These are phyloP conservation scores for Fusarium agapanthi DNA, from an alignment of 2,329 filamentous ascomycete species.

Conservation along the genomic window DNA sequence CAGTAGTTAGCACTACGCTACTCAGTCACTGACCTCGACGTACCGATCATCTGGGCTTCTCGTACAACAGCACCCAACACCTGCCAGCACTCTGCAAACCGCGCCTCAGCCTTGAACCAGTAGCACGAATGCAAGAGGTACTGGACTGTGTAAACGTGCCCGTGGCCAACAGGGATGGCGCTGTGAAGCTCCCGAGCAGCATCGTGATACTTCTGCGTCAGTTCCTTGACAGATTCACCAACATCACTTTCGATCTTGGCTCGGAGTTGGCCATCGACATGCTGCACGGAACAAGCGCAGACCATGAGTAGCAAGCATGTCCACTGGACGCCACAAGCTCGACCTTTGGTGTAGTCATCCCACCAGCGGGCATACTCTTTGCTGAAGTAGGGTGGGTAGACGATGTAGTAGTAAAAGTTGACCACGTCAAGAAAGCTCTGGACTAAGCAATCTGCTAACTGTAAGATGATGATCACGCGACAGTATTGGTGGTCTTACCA, in stretches of 20 bases:
- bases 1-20: accelerated
- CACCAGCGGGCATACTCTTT: slow-evolving; percentile 22
- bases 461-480: background rate
- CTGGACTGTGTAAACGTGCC: slow-evolving; percentile 10
- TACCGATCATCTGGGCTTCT: slow-evolving; percentile 24
- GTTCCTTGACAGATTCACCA: background rate
- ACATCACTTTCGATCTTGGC: slow-evolving; percentile 2
- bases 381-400: slow-evolving; percentile 20
- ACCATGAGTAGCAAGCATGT: slow-evolving; percentile 18
- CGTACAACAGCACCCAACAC: slow-evolving; percentile 8
- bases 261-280: slow-evolving; percentile 6
- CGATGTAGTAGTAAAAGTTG: slow-evolving; percentile 25
- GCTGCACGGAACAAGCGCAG: slow-evolving; percentile 22
- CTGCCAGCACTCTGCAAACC: slow-evolving; percentile 22
- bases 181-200: slow-evolving; percentile 20
- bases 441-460: background rate
- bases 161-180: slow-evolving; percentile 15
- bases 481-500: background rate
- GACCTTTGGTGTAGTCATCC: slow-evolving; percentile 17
- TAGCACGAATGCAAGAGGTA: slow-evolving; percentile 18
- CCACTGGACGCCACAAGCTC: slow-evolving; percentile 16
- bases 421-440: slow-evolving; percentile 20
- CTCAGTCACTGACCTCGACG: accelerated
- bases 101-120: slow-evolving; percentile 21
- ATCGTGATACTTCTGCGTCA: slow-evolving; percentile 14